Conservation (phyloP, 192 early-diverging fungal genomes). For the Spinellus fusiger region DNA sequence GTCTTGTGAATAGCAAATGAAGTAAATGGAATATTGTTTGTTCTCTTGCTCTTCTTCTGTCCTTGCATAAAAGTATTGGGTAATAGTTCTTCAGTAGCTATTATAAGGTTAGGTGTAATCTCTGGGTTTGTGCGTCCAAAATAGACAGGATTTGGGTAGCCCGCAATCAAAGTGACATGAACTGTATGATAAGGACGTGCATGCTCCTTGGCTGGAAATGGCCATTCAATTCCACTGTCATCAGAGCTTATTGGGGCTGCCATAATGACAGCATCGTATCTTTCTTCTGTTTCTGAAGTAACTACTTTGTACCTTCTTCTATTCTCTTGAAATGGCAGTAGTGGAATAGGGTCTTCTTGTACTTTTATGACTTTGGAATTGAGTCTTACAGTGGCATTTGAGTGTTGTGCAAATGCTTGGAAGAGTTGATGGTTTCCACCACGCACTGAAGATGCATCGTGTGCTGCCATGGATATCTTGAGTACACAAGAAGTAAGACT, state of each 20-base stretch:
- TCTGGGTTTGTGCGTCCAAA: slow-evolving; percentile 31
- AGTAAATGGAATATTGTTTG: slow-evolving; percentile 35
- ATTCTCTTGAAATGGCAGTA: neutral
- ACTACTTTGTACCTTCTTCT: slow-evolving; percentile 27
- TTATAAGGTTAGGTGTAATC: slow-evolving; percentile 38
- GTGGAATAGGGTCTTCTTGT: slow-evolving; percentile 8
- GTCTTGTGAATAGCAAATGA: slow-evolving; percentile 35
- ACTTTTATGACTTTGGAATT: slow-evolving; percentile 39
- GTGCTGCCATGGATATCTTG: slow-evolving; percentile 41
- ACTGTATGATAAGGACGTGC: slow-evolving; percentile 37
- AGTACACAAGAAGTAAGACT: neutral
- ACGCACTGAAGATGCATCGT: slow-evolving; percentile 38
- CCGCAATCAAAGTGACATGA: slow-evolving; percentile 56
- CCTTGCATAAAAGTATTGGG: neutral
- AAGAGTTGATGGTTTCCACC: slow-evolving; percentile 58
- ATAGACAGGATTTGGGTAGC: slow-evolving; percentile 41
- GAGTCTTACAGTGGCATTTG: slow-evolving; percentile 39
- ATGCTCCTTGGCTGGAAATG: neutral
- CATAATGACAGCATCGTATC: slow-evolving; percentile 55
- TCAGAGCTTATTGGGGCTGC: slow-evolving; percentile 45
- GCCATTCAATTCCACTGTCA: neutral
- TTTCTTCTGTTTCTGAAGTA: slow-evolving; percentile 21
- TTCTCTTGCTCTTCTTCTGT: neutral
- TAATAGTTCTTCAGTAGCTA: slow-evolving; percentile 35
- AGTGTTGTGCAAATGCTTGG: slow-evolving; percentile 44